These are phyloP conservation scores for Fusarium acutatum DNA, from an alignment of 2,329 filamentous ascomycete genomes.

Conservation along the genomic window DNA sequence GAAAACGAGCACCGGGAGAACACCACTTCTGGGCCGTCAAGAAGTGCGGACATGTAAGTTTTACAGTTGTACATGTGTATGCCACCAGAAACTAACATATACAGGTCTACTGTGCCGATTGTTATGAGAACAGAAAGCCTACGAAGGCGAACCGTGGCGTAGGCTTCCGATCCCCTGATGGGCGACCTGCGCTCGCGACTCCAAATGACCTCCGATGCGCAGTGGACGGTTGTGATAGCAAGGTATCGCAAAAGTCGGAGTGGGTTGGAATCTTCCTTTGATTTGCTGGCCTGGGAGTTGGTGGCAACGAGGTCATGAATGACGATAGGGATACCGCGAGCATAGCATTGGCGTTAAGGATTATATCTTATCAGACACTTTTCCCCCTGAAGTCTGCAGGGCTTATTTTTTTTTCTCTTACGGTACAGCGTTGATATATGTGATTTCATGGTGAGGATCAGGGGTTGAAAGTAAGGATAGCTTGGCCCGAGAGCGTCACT, in stretches of 20 bases:
- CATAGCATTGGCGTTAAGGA: slow-evolving; percentile 34
- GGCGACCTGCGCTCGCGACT: slow-evolving; percentile 37
- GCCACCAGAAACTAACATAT: neutral
- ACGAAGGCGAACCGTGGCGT: slow-evolving; percentile 47
- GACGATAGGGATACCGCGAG: slow-evolving; percentile 16
- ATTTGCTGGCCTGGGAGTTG: slow-evolving; percentile 40
- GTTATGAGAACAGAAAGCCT: slow-evolving; percentile 64
- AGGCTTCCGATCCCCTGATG: slow-evolving; percentile 50
- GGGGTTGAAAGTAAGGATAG: neutral
- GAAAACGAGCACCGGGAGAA: slow-evolving; percentile 66
- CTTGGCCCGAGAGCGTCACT: neutral
- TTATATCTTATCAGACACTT: slow-evolving; percentile 7
- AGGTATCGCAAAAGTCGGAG: slow-evolving; percentile 61
- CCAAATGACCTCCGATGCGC: slow-evolving; percentile 58
- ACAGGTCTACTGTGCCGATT: slow-evolving; percentile 70
- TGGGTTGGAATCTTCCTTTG: slow-evolving; percentile 71
- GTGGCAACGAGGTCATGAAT: slow-evolving; percentile 26
- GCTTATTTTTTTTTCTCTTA: neutral
- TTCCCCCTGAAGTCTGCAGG: neutral
- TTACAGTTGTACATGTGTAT: slow-evolving; percentile 1
- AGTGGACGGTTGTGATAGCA: slow-evolving; percentile 64
- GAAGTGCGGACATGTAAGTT: slow-evolving; percentile 85
- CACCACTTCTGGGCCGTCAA: slow-evolving; percentile 94
- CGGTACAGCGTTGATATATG: neutral
- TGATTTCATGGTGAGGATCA: neutral